Evolutionary conservation across 306 rosid genomes (phyloP).

Genomic region (Cicer cuneatum): DNA sequence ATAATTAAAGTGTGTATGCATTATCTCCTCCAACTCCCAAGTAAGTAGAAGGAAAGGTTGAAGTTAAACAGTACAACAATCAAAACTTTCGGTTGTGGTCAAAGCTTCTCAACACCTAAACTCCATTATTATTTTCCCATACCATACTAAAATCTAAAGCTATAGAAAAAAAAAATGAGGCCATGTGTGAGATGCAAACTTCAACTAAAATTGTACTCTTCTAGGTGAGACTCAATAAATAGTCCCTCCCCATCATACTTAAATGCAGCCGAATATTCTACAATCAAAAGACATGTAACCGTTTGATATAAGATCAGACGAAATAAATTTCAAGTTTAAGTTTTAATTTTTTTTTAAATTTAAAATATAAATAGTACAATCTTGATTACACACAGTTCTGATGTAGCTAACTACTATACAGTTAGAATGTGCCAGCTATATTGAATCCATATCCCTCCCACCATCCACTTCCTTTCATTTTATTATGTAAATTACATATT

Average conservation of each 20-base stretch:
- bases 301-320: too few species aligned
- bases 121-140: constrained; percentile 58
- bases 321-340: too few species aligned
- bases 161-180: constrained; percentile 43
- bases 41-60: constrained; percentile 39
- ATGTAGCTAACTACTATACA: too few species aligned
- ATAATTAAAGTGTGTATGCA: constrained; percentile 39
- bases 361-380: too few species aligned
- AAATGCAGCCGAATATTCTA: too few species aligned
- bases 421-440: too few species aligned
- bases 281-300: too few species aligned
- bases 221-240: constrained; percentile 62
- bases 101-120: constrained; percentile 46
- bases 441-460: neutral
- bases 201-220: constrained; percentile 44
- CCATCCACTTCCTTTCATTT: constrained; percentile 26
- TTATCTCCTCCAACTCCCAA: constrained; percentile 33
- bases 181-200: constrained; percentile 56
- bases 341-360: too few species aligned
- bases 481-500: constrained; percentile 36
- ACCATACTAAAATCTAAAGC: constrained; percentile 52
- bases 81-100: constrained; percentile 51
- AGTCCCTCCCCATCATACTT: constrained; percentile 1
- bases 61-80: constrained; percentile 40
- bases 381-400: too few species aligned